Conservation (phyloP, 78 protist genomes). For the Acrasis kona region DNA sequence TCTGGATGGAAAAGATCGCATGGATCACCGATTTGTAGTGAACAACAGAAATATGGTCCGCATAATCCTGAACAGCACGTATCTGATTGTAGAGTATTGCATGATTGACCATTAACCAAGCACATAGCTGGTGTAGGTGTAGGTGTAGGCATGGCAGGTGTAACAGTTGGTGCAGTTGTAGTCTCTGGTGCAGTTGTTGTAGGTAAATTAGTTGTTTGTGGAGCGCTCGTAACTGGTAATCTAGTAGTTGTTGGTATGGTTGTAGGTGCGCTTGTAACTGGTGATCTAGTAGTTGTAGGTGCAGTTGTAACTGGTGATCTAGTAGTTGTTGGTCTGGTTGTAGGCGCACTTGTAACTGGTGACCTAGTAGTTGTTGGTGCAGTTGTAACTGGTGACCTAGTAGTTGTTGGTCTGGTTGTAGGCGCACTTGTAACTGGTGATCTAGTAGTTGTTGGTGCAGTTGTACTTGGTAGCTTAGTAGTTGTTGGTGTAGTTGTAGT, state of each 20-base stretch:
- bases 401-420: neutral
- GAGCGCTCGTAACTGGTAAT: neutral
- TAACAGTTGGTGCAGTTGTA: too few species aligned
- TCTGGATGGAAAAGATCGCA: too few species aligned
- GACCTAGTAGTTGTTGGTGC: neutral
- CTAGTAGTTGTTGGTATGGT: neutral
- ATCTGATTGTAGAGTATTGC: too few species aligned
- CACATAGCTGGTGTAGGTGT: too few species aligned
- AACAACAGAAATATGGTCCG: too few species aligned
- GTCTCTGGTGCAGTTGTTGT: too few species aligned
- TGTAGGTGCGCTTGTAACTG: neutral
- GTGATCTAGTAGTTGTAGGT: neutral
- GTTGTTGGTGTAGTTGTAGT: neutral
- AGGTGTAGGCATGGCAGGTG: too few species aligned
- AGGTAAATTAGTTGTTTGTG: neutral
- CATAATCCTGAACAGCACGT: too few species aligned
- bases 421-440: neutral
- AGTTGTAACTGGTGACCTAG: neutral
- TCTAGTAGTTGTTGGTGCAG: neutral
- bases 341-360: neutral
- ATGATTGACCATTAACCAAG: too few species aligned
- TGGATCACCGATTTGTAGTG: too few species aligned
- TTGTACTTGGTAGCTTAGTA: neutral
- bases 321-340: neutral
- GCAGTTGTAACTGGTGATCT: neutral